Base-by-base conservation (phyloP, 768 basidiomycete species). In the Neoboletus magnificus region DNA sequence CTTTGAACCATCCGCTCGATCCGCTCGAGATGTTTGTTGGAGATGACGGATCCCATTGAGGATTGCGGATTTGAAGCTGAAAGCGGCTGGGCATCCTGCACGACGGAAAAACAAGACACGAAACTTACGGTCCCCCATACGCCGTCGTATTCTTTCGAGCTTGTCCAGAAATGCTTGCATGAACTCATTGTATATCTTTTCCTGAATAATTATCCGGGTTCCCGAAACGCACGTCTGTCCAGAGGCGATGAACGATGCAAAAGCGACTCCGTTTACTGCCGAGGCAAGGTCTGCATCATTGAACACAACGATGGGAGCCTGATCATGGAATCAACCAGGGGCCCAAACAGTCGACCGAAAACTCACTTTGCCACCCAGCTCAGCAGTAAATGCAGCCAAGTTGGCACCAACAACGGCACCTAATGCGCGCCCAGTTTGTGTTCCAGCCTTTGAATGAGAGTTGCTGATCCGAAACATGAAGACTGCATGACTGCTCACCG, bases 201-300 rank as follows among this genome's bases (percentile, higher is more conserved):
- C 80, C 54, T 93, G 90, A 8, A 93, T 72, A 5, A 93, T 76
- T 20, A 93, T 75, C n/a, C 91, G 82, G 13, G 90, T 85, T n/a
- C 90, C 91, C 2, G 91, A 93, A n/a, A 93, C 87, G 56, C 91
- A 93, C 10, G 91, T 93, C 73, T 94, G 92, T 4, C 92, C 92
- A 23, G 89, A 91, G 1, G 92, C 92, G 48, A 94, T 76, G 62
- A 93, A 94, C 1, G 87, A 82, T 11, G 90, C 86, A 64, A 94
- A 93, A 0, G 89, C 86, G 7, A 82, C 82, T 18, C 92, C 92
- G 58, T 93, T 93, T 22, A 89, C 87, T 0, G 91, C 86, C n/a
- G 82, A 79, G 22, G 73, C 59, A 48, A 91, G 63, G 62, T 93
- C 86, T 8, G 89, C 86, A 65, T 94, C 90, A 48, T 85, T 75